Conservation (phyloP, 1,139 yeast genomes). For the Taphrina populina region DNA sequence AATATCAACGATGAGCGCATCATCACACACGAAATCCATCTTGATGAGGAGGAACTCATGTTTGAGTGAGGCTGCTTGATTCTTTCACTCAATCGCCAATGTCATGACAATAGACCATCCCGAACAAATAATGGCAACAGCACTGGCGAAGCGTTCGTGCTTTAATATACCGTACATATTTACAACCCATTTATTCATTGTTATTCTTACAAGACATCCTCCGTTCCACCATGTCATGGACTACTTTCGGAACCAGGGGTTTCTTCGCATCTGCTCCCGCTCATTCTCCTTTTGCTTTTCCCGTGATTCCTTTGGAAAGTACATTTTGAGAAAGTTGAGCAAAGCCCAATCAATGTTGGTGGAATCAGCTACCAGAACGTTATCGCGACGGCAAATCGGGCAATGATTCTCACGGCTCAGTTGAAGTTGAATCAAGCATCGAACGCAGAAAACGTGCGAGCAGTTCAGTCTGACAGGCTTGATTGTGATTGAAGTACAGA, state of each 20-base stretch:
- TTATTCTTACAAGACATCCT: too few relatives aligned
- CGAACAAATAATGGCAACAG: too few relatives aligned
- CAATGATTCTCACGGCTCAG: conserved; percentile 59
- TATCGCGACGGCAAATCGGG: conserved; percentile 64
- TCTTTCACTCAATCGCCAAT: too few relatives aligned
- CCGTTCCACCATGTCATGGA: too few relatives aligned
- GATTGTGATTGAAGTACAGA: conserved; percentile 66
- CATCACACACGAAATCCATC: conserved; percentile 15
- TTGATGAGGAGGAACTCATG: conserved; percentile 18
- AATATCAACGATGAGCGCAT: conserved; percentile 13
- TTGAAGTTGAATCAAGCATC: conserved; percentile 68
- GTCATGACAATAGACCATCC: too few relatives aligned
- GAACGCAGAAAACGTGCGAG: conserved; percentile 66
- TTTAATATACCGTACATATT: too few relatives aligned
- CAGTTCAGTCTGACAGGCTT: conserved; percentile 66
- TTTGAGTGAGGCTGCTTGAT: conserved; percentile 1
- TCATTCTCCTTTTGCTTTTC: conserved; percentile 61
- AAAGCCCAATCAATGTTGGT: conserved; percentile 58
- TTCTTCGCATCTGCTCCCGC: conserved; percentile 51
- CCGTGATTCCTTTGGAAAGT: conserved; percentile 68
- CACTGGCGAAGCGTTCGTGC: too few relatives aligned
- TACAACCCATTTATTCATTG: too few relatives aligned
- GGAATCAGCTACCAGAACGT: conserved; percentile 60
- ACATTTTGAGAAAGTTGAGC: conserved; percentile 55
- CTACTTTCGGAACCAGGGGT: conserved; percentile 7